These are phyloP conservation scores for Iris macrosiphon DNA, from an alignment of 106 monocot genomes.

Conservation along the genomic window DNA sequence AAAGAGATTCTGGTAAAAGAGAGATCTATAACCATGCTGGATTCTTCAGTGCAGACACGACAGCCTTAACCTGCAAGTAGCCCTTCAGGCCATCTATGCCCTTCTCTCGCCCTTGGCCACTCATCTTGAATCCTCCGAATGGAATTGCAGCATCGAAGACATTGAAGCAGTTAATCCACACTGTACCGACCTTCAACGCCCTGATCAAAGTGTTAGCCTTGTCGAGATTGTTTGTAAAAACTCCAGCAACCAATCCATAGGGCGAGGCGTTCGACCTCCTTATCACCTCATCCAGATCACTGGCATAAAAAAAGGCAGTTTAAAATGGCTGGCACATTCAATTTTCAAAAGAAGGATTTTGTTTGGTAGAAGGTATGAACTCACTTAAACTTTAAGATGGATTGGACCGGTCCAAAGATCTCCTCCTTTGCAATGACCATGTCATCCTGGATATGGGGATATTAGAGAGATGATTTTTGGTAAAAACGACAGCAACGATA, in stretches of 20 bases:
- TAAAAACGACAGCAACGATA: no score
- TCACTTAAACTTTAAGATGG: constrained; percentile 58
- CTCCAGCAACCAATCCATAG: constrained; percentile 84
- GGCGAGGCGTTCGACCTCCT: constrained; percentile 46
- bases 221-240: constrained; percentile 70
- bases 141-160: constrained; percentile 88
- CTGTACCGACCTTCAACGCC: constrained; percentile 49
- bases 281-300: constrained; percentile 85
- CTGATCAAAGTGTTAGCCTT: constrained; percentile 78
- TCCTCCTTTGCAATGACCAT: constrained; percentile 50
- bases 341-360: background rate
- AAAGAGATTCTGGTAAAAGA: no score
- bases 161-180: constrained; percentile 86
- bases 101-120: constrained; percentile 85
- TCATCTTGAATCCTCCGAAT: constrained; percentile 95
- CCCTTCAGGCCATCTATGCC: constrained; percentile 80
- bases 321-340: background rate
- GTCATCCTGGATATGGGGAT: constrained; percentile 19
- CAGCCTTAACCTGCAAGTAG: constrained; percentile 84
- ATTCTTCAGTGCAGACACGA: constrained; percentile 60
- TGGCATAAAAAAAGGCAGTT: constrained; percentile 9
- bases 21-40: constrained; percentile 68
- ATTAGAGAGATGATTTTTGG: no score
- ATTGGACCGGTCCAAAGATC: constrained; percentile 58
- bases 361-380: constrained; percentile 2